Percentiles rank a stretch among this genome's conserved stretches.
Conservation (phyloP, 345 rosid species). For the Syzygium oleosum region DNA sequence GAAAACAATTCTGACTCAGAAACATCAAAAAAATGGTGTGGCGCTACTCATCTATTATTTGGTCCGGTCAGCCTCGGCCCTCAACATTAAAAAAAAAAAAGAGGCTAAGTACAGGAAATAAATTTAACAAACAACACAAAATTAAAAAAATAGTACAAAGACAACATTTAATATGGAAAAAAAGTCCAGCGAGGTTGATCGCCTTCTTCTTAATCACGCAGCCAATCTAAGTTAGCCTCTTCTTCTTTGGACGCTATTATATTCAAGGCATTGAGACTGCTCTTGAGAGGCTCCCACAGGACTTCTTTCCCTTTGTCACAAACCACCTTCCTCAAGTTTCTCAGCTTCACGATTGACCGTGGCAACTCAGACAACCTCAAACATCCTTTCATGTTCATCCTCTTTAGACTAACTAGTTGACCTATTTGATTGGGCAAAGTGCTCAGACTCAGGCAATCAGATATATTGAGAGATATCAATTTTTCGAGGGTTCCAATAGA, state of each 20-base stretch:
- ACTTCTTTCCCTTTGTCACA: slow-evolving; percentile 42
- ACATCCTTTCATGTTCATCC: slow-evolving; percentile 44
- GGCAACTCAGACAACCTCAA: slow-evolving; percentile 18
- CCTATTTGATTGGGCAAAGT: slow-evolving; percentile 35
- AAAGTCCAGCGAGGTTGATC: not conserved
- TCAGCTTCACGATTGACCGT: slow-evolving; percentile 17
- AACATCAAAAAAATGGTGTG: not conserved
- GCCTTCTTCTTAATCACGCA: not conserved
- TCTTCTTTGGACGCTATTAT: not conserved
- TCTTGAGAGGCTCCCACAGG: slow-evolving; percentile 24
- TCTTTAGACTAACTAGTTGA: slow-evolving; percentile 23
- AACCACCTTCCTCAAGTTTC: slow-evolving; percentile 20
- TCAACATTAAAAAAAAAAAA: not conserved
- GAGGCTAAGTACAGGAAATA: not conserved
- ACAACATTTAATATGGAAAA: not conserved
- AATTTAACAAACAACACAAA: not conserved
- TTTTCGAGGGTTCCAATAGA: slow-evolving; percentile 11
- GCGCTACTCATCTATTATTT: not conserved
- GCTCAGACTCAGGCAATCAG: slow-evolving; percentile 21
- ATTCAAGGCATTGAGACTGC: not conserved
- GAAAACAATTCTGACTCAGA: not conserved
- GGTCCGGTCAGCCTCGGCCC: accelerated
- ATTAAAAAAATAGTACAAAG: not conserved
- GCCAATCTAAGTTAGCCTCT: slow-evolving; percentile 13
- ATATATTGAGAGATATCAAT: slow-evolving; percentile 32